Conservation (phyloP, 257 asterid genomes). For the Fraxinus pennsylvanica region DNA sequence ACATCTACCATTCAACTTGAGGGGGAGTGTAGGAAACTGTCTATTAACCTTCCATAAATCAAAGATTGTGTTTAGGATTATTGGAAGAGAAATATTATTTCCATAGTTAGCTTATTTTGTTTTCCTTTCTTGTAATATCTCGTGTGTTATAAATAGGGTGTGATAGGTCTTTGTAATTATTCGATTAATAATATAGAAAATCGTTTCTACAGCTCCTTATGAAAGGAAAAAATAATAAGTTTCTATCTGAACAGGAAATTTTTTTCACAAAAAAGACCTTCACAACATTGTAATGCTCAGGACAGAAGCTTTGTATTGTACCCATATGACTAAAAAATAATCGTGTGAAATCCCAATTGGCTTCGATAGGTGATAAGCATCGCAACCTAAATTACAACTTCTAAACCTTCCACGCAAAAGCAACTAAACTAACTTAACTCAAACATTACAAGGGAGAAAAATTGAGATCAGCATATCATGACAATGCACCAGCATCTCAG, state of each 20-base stretch:
- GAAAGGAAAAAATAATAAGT: background rate
- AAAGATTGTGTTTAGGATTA: no score
- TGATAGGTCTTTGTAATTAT: no score
- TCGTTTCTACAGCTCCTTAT: background rate
- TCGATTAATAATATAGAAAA: no score
- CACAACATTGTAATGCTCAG: background rate
- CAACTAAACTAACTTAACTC: background rate
- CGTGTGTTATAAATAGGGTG: no score
- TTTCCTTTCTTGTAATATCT: no score
- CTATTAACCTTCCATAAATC: no score
- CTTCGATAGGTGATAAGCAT: background rate
- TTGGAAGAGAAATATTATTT: no score
- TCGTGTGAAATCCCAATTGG: background rate
- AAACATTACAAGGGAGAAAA: background rate
- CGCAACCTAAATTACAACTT: background rate
- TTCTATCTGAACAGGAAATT: background rate
- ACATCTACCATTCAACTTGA: no score
- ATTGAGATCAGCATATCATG: background rate
- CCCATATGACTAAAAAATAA: background rate
- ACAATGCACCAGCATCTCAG: background rate
- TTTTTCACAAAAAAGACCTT: background rate
- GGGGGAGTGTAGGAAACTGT: no score
- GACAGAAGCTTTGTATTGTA: background rate
- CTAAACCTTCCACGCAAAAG: background rate
- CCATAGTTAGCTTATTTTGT: no score